Evolutionary conservation across 2,329 filamentous ascomycete species (phyloP), one percentile per base, ranked within the genome.

Genomic region (Beauveria rudraprayagi): DNA sequence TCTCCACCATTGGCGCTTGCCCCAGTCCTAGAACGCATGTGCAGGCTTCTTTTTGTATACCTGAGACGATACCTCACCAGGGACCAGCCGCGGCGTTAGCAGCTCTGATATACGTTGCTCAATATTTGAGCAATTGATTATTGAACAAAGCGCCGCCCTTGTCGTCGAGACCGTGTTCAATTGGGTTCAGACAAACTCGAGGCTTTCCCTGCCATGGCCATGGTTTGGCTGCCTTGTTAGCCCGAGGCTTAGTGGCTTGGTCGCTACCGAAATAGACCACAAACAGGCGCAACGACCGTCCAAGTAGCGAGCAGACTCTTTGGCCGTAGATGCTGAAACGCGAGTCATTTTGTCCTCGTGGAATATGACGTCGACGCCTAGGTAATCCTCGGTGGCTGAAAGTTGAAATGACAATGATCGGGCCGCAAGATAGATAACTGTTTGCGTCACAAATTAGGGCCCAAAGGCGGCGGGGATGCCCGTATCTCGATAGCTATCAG

Each of bases 1-100:
- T 53, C 57, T 54, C 57, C 57, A 60, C 57, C 50, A 40, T 37
- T 64, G 63, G 62, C 54, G 54, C 43, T 56, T 59, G 47, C 30
- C 43, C 41, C 46, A 58, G 59, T 37, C 53, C 43, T 44, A 59
- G 56, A 59, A 59, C 34, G 34, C n/a, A 50, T 53, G 51, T 48
- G 5, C 34, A 48, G 53, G 53, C 47, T 56, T 60, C 47, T 48
- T 40, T 22, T 50, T 47, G 7, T 51, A 22, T 40, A 51, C 47
- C 56, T 52, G 47, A 44, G 56, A 59, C 46, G 56, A 59, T 37
- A 22, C 22, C 11, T 52, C 44, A 22, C 19, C n/a, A 10, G 19
- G 30, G 26, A 40, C 55, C 7, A 14, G 28, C 24, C 34, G 30
- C 19, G 17, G 19, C 9, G 30, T n/a, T 37, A 41, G 17, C 55